These are phyloP conservation scores for Oryza nivara DNA, from an alignment of 176 grass and related monocot species.

Conservation along the genomic window DNA sequence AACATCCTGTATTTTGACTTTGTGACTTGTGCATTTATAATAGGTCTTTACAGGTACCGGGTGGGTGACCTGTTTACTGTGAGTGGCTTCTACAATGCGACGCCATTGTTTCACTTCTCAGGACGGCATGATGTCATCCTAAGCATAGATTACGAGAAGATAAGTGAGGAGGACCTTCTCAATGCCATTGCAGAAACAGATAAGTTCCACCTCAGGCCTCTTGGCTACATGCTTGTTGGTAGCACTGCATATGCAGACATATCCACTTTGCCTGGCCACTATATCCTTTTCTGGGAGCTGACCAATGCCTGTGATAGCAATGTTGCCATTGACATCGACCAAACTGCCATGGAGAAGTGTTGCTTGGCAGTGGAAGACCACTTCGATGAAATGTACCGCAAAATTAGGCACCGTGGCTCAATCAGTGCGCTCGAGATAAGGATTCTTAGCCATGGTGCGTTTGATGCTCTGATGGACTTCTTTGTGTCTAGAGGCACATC, in stretches of 20 bases:
- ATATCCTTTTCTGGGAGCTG: conserved; percentile 26
- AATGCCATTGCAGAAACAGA: conserved; percentile 17
- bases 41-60: conserved; percentile 42
- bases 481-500: conserved; percentile 30
- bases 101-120: conserved; percentile 12
- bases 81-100: conserved; percentile 27
- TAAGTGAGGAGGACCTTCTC: conserved; percentile 21
- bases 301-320: not conserved
- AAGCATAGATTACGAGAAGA: not conserved
- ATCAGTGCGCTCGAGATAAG: conserved; percentile 21
- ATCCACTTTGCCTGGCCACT: conserved; percentile 30
- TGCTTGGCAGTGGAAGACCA: conserved; percentile 2
- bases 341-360: not conserved
- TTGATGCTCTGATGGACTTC: conserved; percentile 27
- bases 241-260: conserved; percentile 32
- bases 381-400: not conserved
- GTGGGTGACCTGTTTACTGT: conserved; percentile 29
- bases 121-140: not conserved
- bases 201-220: conserved; percentile 23
- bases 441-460: not conserved
- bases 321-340: not conserved
- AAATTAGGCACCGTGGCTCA: not conserved
- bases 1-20: not conserved
- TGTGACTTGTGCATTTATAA: too few species aligned
- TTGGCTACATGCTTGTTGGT: conserved; percentile 21